Conservation (phyloP, 2,329 filamentous ascomycete genomes). For the Dactylonectria macrodidyma region DNA sequence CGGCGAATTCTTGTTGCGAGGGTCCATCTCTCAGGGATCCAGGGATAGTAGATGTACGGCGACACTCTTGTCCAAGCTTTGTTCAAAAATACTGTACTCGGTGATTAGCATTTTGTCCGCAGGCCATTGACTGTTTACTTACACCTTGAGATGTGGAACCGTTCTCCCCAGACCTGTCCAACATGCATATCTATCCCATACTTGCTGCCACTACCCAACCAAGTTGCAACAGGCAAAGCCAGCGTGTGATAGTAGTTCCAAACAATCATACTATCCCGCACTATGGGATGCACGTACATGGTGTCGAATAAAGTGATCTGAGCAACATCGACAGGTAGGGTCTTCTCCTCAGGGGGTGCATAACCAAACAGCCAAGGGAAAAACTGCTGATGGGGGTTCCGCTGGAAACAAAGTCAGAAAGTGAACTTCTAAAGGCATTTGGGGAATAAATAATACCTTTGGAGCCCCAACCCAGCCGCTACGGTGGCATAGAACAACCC, state of each 20-base stretch:
- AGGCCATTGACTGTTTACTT: slow-evolving; percentile 21
- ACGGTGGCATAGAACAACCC: slow-evolving; percentile 59
- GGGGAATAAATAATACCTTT: slow-evolving; percentile 22
- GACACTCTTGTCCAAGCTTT: slow-evolving; percentile 53
- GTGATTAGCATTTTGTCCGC: neutral
- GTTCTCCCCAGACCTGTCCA: slow-evolving; percentile 45
- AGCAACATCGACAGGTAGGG: slow-evolving; percentile 23
- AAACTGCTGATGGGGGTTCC: slow-evolving; percentile 28
- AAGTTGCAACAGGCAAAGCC: slow-evolving; percentile 19
- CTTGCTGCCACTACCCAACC: slow-evolving; percentile 20
- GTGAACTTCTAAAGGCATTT: too few species aligned
- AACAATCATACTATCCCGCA: slow-evolving; percentile 29
- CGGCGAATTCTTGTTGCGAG: slow-evolving; percentile 49
- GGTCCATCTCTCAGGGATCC: slow-evolving; percentile 45
- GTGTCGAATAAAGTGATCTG: slow-evolving; percentile 32
- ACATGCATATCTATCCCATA: slow-evolving; percentile 33
- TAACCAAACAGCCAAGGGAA: slow-evolving; percentile 35
- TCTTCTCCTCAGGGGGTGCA: slow-evolving; percentile 12
- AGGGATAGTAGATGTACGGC: slow-evolving; percentile 53
- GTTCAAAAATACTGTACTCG: slow-evolving; percentile 49
- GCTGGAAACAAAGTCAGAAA: neutral
- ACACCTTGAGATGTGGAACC: slow-evolving; percentile 44
- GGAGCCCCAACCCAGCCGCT: slow-evolving; percentile 52
- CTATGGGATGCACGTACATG: slow-evolving; percentile 34
- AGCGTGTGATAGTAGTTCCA: slow-evolving; percentile 35